phyloP scores from a whole-genome alignment of 805 yeast genomes.

The Metschnikowia dekortorum region DNA sequence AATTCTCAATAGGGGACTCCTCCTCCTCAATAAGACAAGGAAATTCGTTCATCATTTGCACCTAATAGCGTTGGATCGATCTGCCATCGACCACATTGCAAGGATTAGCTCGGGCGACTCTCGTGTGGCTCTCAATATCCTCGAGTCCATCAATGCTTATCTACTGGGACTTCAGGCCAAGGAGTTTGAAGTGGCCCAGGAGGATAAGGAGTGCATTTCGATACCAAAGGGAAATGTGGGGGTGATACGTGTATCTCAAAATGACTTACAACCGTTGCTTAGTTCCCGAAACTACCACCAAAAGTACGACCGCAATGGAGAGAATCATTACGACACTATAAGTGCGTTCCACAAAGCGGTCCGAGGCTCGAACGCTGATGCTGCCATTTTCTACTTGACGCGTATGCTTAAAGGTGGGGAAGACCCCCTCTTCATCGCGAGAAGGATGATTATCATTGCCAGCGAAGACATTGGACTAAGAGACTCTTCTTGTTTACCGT shows the following conservation, averaged over 20 bases:
- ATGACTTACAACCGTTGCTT: conserved; percentile 37
- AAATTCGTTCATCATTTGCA: conserved; percentile 47
- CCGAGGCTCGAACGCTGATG: conserved; percentile 87
- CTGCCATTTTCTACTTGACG: conserved; percentile 80
- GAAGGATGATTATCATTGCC: conserved; percentile 92
- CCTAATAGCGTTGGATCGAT: conserved; percentile 49
- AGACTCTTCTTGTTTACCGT: conserved; percentile 80
- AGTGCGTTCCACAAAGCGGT: conserved; percentile 93
- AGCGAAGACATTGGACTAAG: conserved; percentile 89
- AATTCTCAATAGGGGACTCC: conserved; percentile 41
- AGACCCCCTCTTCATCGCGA: conserved; percentile 81
- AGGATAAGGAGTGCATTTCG: conserved; percentile 10
- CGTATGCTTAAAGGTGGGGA: conserved; percentile 93
- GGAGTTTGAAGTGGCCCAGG: conserved; percentile 8
- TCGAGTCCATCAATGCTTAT: conserved; percentile 69
- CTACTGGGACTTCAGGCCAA: conserved; percentile 30
- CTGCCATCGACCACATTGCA: conserved; percentile 63
- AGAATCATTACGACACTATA: conserved; percentile 89
- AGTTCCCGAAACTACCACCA: conserved; percentile 44
- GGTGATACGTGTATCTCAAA: conserved; percentile 37
- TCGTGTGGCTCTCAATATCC: conserved; percentile 70
- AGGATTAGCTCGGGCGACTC: conserved; percentile 85
- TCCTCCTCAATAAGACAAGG: conserved; percentile 53
- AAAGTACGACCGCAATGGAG: conserved; percentile 83
- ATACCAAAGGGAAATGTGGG: conserved; percentile 17